phyloP scores from a whole-genome alignment of 2,329 filamentous ascomycete species.

The Scytalidium lignicola region DNA sequence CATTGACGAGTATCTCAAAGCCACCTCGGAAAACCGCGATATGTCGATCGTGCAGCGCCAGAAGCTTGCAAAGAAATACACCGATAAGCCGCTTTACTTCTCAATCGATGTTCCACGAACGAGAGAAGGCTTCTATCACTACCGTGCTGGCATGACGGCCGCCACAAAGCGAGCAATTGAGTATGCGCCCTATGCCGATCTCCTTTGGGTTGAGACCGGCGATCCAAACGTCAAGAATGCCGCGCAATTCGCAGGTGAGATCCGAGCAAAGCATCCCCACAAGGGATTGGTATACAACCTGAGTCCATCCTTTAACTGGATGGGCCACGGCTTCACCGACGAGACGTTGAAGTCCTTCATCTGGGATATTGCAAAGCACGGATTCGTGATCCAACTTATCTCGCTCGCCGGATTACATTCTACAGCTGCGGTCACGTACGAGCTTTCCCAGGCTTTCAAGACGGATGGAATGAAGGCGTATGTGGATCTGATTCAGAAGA shows the following conservation, averaged over 20 bases:
- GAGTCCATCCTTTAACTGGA: conserved; percentile 97
- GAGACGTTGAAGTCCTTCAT: conserved; percentile 84
- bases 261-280: conserved; percentile 62
- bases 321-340: conserved; percentile 85
- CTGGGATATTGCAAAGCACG: conserved; percentile 91
- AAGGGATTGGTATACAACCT: conserved; percentile 97
- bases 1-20: conserved; percentile 62
- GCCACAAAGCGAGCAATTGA: conserved; percentile 91
- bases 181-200: conserved; percentile 87
- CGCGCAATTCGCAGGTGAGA: conserved; percentile 67
- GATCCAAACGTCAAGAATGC: conserved; percentile 80
- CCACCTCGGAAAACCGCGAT: conserved; percentile 60
- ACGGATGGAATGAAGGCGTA: conserved; percentile 94
- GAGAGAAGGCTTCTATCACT: conserved; percentile 91
- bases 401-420: conserved; percentile 63
- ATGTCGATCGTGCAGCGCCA: conserved; percentile 76
- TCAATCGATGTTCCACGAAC: conserved; percentile 90
- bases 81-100: conserved; percentile 69
- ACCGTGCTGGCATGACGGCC: conserved; percentile 73
- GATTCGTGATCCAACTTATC: conserved; percentile 66
- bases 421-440: conserved; percentile 59
- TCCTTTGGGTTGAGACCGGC: conserved; percentile 95
- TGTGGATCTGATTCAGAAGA: conserved; percentile 84
- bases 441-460: conserved; percentile 79
- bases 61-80: conserved; percentile 62